A percentile compares a stretch with the other conserved stretches of the same genome.
phyloP scores from a whole-genome alignment of 352 stramenopile genomes.

The Phytophthora pisi region DNA sequence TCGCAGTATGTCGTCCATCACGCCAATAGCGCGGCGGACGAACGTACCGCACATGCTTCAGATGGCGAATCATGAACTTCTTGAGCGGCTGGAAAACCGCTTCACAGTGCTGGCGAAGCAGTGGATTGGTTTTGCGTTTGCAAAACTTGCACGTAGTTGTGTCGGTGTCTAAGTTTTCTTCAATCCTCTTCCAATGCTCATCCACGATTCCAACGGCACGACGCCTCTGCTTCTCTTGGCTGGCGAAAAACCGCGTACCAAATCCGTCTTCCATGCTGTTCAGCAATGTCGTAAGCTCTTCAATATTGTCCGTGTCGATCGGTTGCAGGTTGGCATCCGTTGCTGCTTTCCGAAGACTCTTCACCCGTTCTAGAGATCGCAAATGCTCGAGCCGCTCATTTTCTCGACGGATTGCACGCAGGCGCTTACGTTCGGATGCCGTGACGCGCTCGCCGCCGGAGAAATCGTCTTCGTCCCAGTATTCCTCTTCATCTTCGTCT shows the following conservation, averaged over 20 bases:
- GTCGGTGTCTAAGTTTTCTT: slow-evolving; percentile 25
- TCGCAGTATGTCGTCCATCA: slow-evolving; percentile 6
- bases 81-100: slow-evolving; percentile 36
- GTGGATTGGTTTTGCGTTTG: neutral
- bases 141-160: slow-evolving; percentile 17
- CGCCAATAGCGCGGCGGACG: slow-evolving; percentile 19
- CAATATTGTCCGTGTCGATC: neutral
- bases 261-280: slow-evolving; percentile 18
- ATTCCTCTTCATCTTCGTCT: neutral
- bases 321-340: neutral
- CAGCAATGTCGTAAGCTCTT: slow-evolving; percentile 8
- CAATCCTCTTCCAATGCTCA: slow-evolving; percentile 30
- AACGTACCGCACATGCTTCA: slow-evolving; percentile 37
- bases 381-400: neutral
- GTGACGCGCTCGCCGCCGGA: neutral
- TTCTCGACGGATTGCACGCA: neutral
- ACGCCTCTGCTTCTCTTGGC: neutral
- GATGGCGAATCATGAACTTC: slow-evolving; percentile 34
- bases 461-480: neutral
- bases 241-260: slow-evolving; percentile 26
- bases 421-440: neutral
- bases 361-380: neutral
- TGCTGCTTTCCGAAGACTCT: neutral
- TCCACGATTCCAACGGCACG: slow-evolving; percentile 23
- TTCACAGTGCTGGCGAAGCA: slow-evolving; percentile 33